These are phyloP conservation scores for Polyplosphaeria fusca DNA, from an alignment of 495 filamentous ascomycete species.

Conservation along the genomic window DNA sequence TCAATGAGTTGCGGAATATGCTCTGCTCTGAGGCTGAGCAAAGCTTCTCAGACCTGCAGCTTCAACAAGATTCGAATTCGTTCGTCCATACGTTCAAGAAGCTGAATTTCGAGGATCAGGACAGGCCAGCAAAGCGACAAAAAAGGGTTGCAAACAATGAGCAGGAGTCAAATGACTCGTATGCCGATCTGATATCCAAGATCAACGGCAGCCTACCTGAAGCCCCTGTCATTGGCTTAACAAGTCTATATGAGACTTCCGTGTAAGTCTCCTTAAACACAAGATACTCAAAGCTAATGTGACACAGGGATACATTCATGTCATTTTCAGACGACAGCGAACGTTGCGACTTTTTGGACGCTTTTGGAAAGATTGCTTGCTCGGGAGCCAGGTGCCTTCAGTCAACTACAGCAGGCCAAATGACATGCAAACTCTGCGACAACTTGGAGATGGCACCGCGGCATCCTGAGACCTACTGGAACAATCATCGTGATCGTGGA, in stretches of 20 bases:
- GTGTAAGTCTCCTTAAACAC: slow-evolving; percentile 13
- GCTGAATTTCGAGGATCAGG: slow-evolving; percentile 4
- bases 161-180: too few relatives aligned
- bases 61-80: slow-evolving; percentile 6
- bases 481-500: slow-evolving; percentile 6
- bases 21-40: slow-evolving; percentile 6
- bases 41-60: slow-evolving; percentile 5
- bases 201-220: too few relatives aligned
- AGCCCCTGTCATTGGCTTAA: neutral
- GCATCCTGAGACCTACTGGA: too few relatives aligned
- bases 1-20: slow-evolving; percentile 6
- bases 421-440: slow-evolving; percentile 27
- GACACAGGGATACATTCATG: neutral
- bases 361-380: slow-evolving; percentile 28
- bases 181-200: too few relatives aligned
- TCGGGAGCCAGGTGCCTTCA: slow-evolving; percentile 18
- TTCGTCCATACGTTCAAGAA: slow-evolving; percentile 10
- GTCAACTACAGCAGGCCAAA: neutral
- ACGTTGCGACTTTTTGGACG: slow-evolving; percentile 10
- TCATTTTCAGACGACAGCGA: neutral
- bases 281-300: neutral
- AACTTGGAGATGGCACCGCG: too few relatives aligned
- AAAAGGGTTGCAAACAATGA: neutral
- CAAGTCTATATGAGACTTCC: neutral
- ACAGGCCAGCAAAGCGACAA: slow-evolving; percentile 21